These are phyloP conservation scores for Echium plantagineum DNA, from an alignment of 257 asterid genomes.

Conservation along the genomic window DNA sequence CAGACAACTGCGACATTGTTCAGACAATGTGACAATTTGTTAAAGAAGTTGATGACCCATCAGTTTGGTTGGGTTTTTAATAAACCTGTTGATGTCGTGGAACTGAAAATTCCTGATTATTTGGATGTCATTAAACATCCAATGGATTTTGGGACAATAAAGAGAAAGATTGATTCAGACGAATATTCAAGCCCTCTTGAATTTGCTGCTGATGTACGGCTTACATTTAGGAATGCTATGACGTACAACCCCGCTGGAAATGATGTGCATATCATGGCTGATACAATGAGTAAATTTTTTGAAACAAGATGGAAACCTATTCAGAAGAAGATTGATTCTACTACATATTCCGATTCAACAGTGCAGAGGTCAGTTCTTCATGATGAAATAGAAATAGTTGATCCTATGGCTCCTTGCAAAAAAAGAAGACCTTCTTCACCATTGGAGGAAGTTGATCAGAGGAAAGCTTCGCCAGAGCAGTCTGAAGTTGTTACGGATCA, in stretches of 20 bases:
- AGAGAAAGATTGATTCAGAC: conserved; percentile 2
- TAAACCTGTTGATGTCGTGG: conserved; percentile 11
- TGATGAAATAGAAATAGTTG: conserved; percentile 1
- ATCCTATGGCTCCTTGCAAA: conserved; percentile 3
- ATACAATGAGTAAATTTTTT: conserved; percentile 6
- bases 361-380: not conserved
- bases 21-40: conserved; percentile 3
- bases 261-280: conserved; percentile 16
- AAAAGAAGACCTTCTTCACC: not conserved
- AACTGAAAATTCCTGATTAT: conserved; percentile 15
- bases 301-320: conserved; percentile 8
- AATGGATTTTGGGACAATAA: conserved; percentile 19
- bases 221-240: conserved; percentile 14
- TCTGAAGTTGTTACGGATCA: conserved; percentile 1
- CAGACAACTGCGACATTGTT: not conserved
- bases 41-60: conserved; percentile 10
- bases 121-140: conserved; percentile 17
- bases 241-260: conserved; percentile 12
- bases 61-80: conserved; percentile 17
- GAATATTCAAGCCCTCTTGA: conserved; percentile 5
- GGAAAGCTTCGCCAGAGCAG: not conserved
- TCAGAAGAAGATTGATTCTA: conserved; percentile 3
- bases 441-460: not conserved
- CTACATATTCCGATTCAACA: not conserved
- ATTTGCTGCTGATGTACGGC: conserved; percentile 11